Evolutionary conservation across 139 green algal genomes (phyloP).

Genomic region (Chlorella sp.): DNA sequence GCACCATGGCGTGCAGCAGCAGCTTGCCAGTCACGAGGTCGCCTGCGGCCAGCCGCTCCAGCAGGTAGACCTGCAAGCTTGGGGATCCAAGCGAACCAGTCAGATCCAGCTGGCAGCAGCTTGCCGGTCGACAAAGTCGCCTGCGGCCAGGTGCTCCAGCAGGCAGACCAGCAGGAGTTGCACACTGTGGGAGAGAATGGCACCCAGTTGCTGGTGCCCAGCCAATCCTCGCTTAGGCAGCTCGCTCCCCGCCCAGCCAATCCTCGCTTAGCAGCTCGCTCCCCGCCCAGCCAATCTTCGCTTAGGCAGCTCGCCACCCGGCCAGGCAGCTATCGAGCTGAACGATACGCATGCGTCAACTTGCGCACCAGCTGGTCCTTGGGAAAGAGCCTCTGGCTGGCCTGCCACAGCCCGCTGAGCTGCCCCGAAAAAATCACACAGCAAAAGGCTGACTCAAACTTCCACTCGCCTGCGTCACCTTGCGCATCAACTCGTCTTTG

Average conservation of each 20-base stretch:
- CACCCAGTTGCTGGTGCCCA: neutral
- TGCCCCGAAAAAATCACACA: too few species aligned
- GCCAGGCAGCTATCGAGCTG: too few species aligned
- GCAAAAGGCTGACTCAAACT: neutral
- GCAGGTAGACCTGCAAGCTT: constrained; percentile 41
- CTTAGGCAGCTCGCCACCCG: too few species aligned
- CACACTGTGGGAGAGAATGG: too few species aligned
- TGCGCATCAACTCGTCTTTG: constrained; percentile 51
- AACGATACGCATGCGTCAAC: too few species aligned
- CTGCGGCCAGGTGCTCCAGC: constrained; percentile 53
- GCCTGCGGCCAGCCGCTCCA: constrained; percentile 53
- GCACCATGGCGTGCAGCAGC: constrained; percentile 52
- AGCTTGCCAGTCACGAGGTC: constrained; percentile 50
- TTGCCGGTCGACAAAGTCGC: constrained; percentile 42
- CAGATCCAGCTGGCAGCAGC: neutral
- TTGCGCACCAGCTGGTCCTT: too few species aligned
- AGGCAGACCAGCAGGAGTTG: constrained; percentile 33
- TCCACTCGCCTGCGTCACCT: constrained; percentile 18
- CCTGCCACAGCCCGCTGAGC: too few species aligned
- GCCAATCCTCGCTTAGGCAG: too few species aligned
- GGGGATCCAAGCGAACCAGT: neutral
- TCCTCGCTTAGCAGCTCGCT: too few species aligned
- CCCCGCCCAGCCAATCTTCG: too few species aligned
- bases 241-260: too few species aligned
- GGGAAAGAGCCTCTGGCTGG: too few species aligned